Base-by-base conservation (phyloP, 2,329 filamentous ascomycete genomes). In the Dactylellina drechsleri region DNA sequence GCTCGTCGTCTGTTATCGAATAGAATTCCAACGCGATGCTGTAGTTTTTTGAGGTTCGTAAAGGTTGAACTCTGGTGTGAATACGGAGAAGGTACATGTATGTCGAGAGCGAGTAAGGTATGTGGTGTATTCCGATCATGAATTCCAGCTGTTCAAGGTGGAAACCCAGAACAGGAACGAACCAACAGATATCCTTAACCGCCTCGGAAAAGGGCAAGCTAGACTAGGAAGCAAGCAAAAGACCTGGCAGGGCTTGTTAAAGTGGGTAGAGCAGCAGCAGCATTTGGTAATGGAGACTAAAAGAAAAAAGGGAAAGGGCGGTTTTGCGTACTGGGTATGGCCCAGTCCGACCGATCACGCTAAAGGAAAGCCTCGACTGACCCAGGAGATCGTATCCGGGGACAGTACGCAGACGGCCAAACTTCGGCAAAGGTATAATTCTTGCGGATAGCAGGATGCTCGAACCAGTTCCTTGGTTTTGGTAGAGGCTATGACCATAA, bases 371-470 rank as follows among this genome's bases (percentile, higher is more conserved):
- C 61, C 49, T 65, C 45, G 28, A 53, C 70, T 43, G 54, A 49
- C 31, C 70, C 65, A 52, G 59, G 58, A 54, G 36, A 47, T 68
- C 65, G 54, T 60, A 60, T 60, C 54, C 65, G 45, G 65, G 64
- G 43, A 13, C 20, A 60, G 61, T 66, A 50, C 50, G 45, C 58
- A 65, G 64, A 53, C 64, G 71, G 71, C 47, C 71, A 75, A 64
- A 68, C 71, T 75, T 75, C 64, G 64, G 64, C 71, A 60, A 49
- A 64, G 47, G 61, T 54, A 60, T 45, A 50, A 26, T 41, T 61
- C n/a, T 64, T 60, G 58, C 41, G 58, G 45, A 58, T 59, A 54
- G 57, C 43, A 64, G 36, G 28, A 58, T 43, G 41, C 31, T 53
- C 20, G 57, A 47, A 67, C 70, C 62, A 59, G 58, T 64, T 43